These are phyloP conservation scores for Trichophyton rubrum DNA, from an alignment of 2,329 filamentous ascomycete genomes.

Conservation along the genomic window DNA sequence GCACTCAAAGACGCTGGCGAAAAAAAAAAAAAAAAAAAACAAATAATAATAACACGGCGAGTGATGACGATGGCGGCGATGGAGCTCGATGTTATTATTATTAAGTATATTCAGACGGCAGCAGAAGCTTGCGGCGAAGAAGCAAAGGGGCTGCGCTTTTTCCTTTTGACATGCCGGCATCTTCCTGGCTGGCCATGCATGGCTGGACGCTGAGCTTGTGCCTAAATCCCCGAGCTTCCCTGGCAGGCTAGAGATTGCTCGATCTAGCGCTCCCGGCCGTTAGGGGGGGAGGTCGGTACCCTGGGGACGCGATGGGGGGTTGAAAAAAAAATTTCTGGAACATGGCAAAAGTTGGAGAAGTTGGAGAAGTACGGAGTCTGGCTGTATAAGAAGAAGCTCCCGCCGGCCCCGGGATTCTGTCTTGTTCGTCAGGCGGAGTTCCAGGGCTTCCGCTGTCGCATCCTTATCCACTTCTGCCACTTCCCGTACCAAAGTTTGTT, in stretches of 20 bases:
- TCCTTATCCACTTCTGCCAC: background rate
- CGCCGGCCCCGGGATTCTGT: background rate
- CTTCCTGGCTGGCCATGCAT: background rate
- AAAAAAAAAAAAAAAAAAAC: background rate
- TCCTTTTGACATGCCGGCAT: background rate
- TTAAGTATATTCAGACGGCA: background rate
- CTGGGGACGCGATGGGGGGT: background rate
- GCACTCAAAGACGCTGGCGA: too few species aligned
- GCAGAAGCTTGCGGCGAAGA: background rate
- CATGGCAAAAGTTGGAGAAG: background rate
- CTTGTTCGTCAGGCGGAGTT: background rate
- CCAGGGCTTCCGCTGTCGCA: background rate
- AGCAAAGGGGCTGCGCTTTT: background rate
- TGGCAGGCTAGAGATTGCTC: background rate
- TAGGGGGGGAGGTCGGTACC: background rate
- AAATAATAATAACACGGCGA: too few species aligned
- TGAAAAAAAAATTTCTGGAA: background rate
- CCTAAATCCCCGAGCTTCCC: constrained; percentile 1
- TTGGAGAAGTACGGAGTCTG: background rate
- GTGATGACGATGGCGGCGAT: background rate
- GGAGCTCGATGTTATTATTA: too few species aligned
- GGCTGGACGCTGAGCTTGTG: background rate
- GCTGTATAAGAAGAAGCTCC: background rate
- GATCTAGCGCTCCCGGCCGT: background rate
- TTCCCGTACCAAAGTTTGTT: background rate